Base-by-base conservation (phyloP, 768 basidiomycete species). In the Strobilomyces dryophilus region DNA sequence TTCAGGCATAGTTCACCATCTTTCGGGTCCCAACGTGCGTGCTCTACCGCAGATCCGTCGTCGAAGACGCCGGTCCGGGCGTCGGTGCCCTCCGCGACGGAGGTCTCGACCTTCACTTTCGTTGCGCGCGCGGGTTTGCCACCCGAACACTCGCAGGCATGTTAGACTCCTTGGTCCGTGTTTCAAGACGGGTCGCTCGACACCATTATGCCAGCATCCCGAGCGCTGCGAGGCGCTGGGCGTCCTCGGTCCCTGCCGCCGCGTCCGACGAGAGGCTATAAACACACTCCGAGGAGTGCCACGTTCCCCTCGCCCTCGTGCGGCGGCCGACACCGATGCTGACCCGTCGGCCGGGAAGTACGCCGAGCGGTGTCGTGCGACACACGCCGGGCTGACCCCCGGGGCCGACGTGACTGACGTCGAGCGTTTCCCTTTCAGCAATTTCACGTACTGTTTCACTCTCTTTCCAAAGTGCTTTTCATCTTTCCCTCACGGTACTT, bases 1-100 rank as follows among this genome's bases (percentile, higher is more conserved):
- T 82, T 84, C 85, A 86, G 77, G 79, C 84, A 87, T 87, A 87
- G 83, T 87, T 87, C 85, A 87, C 84, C 84, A 87, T 87, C 84
- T 86, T 87, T 87, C 84, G 83, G 85, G 84, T 86, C 85, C 83
- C 82, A 86, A 82, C 85, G 84, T 83, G 77, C 79, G 81, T 81
- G 84, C 85, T 86, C 84, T 79, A 83, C 84, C 81, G 78, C 83
- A 76, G 81, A 81, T 73, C 82, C 83, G 69, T 85, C 79, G 78
- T 79, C 54, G 80, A 72, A 81, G 85, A 77, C 73, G 85, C 81
- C 66, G 79, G 81, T 81, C 82, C 78, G 80, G 84, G 83, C 79
- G 79, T 83, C 79, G 78, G 74, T 87, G 84, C 83, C 73, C 79
- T 76, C 82, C 80, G 73, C 70, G 78, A 79, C 73, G 75, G 73